phyloP scores from a whole-genome alignment of 768 basidiomycete genomes.

The Saitozyma sp. region DNA sequence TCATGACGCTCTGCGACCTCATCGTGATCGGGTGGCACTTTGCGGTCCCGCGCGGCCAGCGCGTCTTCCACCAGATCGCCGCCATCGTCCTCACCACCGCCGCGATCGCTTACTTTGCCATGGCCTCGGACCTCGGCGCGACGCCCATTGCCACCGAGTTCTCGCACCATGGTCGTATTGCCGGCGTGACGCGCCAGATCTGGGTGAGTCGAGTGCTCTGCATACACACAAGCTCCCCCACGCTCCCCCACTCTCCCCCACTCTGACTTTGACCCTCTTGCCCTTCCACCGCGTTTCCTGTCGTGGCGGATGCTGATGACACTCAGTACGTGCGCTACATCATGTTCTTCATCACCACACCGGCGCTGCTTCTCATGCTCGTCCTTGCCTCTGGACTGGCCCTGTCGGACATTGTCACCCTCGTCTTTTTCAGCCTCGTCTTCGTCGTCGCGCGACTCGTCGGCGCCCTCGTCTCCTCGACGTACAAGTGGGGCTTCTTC shows the following conservation, averaged over 20 bases:
- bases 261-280: not conserved
- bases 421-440: slow-evolving; percentile 58
- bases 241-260: no score
- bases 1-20: slow-evolving; percentile 58
- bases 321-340: slow-evolving; percentile 36
- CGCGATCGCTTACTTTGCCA: slow-evolving; percentile 58
- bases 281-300: slow-evolving; percentile 24
- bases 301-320: slow-evolving; percentile 24
- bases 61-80: slow-evolving; percentile 60
- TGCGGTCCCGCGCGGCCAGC: slow-evolving; percentile 54
- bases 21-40: slow-evolving; percentile 54
- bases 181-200: slow-evolving; percentile 45
- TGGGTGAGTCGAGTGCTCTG: slow-evolving; percentile 48
- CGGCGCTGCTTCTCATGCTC: slow-evolving; percentile 58
- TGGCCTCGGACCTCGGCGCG: slow-evolving; percentile 62
- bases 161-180: slow-evolving; percentile 55
- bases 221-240: no score
- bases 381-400: slow-evolving; percentile 59
- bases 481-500: slow-evolving; percentile 61
- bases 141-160: slow-evolving; percentile 58
- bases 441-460: slow-evolving; percentile 58
- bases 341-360: slow-evolving; percentile 55
- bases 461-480: slow-evolving; percentile 59
- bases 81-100: slow-evolving; percentile 58
- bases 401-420: slow-evolving; percentile 58